Base-by-base conservation (phyloP, 306 rosid species). In the Ziziphus jujuba region DNA sequence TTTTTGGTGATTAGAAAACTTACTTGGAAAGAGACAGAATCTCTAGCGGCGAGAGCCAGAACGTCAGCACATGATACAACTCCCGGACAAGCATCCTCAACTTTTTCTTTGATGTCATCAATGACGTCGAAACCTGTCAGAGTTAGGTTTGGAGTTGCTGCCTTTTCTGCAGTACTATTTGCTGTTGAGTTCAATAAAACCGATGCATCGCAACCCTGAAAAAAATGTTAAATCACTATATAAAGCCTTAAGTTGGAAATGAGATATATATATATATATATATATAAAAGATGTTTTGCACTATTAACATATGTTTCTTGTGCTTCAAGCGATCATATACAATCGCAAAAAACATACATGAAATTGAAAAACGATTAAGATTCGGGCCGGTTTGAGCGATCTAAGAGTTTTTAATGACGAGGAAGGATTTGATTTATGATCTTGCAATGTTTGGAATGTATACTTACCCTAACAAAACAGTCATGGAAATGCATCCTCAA, bases 401-500 rank as follows among this genome's bases (percentile, higher is more conserved):
- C 2, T 28, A 4, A 28, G 4, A 28, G 33, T 28, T 28, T n/a
- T 28, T 28, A 28, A 28, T 4, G 4, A 28, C 33, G 2, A 4
- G 33, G 4, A 28, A 28, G 33, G 4, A 28, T 28, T 28, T 28
- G 4, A 28, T 28, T 28, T 28, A 28, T 28, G 33, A 28, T 28
- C 2, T 28, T 28, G 33, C 33, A 28, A 28, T 28, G 2, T 28
- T 28, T 28, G 33, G 4, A 28, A 28, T 28, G 33, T 28, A 4
- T 25, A 14, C 40, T 51, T 72, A 87, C 87, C 86, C 84, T 80
- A 52, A 84, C 89, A 71, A 87, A 87, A 62, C 92, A 84, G 51
- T 84, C 90, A 54, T 87, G 90, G 70, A 84, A 84, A 66, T 87
- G 93, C 87, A 87, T 6, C 72, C 90, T 82, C 1, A 87, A 68